These are phyloP conservation scores for Edaphochlamys debaryana DNA, from an alignment of 139 green algal species.

Conservation along the genomic window DNA sequence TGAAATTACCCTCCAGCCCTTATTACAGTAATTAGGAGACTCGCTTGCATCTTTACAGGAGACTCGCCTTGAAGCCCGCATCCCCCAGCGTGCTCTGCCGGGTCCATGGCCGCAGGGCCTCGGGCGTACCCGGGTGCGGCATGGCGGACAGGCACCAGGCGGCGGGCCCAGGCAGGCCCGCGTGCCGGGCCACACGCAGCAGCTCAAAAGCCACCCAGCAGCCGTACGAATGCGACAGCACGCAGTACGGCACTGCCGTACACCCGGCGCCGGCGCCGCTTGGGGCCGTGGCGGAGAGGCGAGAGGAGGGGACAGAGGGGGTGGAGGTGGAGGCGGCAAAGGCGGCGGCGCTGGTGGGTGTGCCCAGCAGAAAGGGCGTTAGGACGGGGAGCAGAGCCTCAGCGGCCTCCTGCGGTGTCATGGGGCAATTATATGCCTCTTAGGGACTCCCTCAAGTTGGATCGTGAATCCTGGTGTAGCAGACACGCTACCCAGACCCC, in stretches of 20 bases:
- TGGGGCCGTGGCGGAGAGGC: too few relatives aligned
- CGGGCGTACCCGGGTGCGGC: constrained; percentile 75
- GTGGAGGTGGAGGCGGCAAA: too few relatives aligned
- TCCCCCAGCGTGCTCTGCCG: constrained; percentile 71
- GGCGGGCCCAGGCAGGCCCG: constrained; percentile 63
- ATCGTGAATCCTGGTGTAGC: too few relatives aligned
- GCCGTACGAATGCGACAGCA: constrained; percentile 76
- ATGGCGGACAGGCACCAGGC: constrained; percentile 84
- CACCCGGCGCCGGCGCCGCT: too few relatives aligned
- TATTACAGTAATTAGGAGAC: too few relatives aligned
- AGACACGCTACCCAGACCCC: too few relatives aligned
- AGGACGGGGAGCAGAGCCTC: constrained; percentile 64
- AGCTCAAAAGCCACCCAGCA: constrained; percentile 87
- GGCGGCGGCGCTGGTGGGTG: too few relatives aligned
- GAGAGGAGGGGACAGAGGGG: too few relatives aligned
- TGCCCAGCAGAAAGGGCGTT: not conserved
- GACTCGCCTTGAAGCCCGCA: constrained; percentile 75
- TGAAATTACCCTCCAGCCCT: too few relatives aligned
- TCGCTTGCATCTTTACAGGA: too few relatives aligned
- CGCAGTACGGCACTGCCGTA: constrained; percentile 42
- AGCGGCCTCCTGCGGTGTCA: constrained; percentile 21
- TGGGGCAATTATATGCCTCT: too few relatives aligned
- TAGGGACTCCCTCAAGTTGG: too few relatives aligned
- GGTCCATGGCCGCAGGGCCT: constrained; percentile 75
- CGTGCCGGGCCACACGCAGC: constrained; percentile 47